A percentile compares a stretch with the other conserved stretches of the same genome.
phyloP scores from a whole-genome alignment of 495 filamentous ascomycete genomes.

The Jackrogersella minutella region DNA sequence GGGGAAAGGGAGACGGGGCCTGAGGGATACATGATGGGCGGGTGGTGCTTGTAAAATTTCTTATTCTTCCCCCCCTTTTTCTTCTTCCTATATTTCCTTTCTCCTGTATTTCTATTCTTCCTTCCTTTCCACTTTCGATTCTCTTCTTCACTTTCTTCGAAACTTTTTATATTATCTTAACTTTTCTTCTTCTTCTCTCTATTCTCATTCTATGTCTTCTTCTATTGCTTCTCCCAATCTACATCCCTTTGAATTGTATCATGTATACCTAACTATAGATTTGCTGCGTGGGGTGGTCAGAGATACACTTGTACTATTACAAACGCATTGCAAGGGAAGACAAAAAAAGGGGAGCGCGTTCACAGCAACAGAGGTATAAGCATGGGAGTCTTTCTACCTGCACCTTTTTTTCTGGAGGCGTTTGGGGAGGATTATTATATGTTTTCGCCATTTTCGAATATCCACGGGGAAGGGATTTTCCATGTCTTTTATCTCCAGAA shows the following conservation, averaged over 20 bases:
- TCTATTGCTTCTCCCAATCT: constrained; percentile 3
- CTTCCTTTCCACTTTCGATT: constrained; percentile 10
- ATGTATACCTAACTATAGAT: constrained; percentile 33
- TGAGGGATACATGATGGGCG: constrained; percentile 9
- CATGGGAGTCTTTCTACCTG: constrained; percentile 16
- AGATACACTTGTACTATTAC: constrained; percentile 39
- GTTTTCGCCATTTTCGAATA: constrained; percentile 11
- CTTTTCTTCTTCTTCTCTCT: constrained; percentile 26
- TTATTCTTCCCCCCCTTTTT: constrained; percentile 29
- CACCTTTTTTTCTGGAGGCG: constrained; percentile 28
- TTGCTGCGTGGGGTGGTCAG: constrained; percentile 1
- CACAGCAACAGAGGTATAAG: constrained; percentile 7
- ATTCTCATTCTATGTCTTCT: constrained; percentile 12
- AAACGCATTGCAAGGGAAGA: constrained; percentile 32
- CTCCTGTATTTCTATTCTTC: constrained; percentile 21
- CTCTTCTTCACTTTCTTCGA: constrained; percentile 2
- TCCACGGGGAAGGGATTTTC: constrained; percentile 4
- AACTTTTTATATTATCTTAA: constrained; percentile 17
- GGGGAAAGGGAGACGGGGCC: neutral
- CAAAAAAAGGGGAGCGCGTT: constrained; percentile 19
- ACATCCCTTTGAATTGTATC: constrained; percentile 13
- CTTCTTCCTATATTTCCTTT: constrained; percentile 15
- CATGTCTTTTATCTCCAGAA: constrained; percentile 13
- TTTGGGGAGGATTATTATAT: constrained; percentile 11
- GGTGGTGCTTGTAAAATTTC: constrained; percentile 22